phyloP scores from a whole-genome alignment of 169 alveolate genomes.

The Babesia gibsoni region DNA sequence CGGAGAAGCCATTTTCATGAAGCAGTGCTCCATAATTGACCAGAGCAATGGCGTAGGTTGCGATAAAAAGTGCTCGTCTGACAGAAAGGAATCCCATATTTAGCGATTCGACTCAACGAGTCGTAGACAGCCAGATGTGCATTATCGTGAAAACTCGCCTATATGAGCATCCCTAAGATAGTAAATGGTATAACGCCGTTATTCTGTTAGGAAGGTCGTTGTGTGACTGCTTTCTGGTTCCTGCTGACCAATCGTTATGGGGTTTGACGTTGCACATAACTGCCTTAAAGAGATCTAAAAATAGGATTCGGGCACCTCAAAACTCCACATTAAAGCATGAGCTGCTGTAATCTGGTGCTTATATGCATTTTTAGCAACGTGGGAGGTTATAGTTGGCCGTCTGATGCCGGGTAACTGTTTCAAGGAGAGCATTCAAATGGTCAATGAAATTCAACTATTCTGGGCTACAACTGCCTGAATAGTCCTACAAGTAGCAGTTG shows the following conservation, averaged over 20 bases:
- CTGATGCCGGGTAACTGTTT: no score
- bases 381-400: no score
- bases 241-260: background rate
- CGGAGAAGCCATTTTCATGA: background rate
- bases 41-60: background rate
- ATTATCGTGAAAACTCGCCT: conserved; percentile 2
- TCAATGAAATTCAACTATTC: no score
- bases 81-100: conserved; percentile 28
- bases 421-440: no score
- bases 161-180: background rate
- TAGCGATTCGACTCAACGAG: conserved; percentile 23
- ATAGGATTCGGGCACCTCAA: no score
- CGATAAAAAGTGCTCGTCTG: conserved; percentile 16
- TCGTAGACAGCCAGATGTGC: conserved; percentile 17
- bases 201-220: background rate
- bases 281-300: no score
- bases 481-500: no score
- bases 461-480: no score
- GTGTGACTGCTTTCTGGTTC: background rate
- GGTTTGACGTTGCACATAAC: conserved; percentile 18
- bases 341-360: no score
- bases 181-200: background rate
- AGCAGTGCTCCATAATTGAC: background rate
- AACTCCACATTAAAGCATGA: no score
- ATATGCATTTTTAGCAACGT: no score